Evolutionary conservation across 2,329 filamentous ascomycete genomes (phyloP).

Genomic region (Tothia fuscella): DNA sequence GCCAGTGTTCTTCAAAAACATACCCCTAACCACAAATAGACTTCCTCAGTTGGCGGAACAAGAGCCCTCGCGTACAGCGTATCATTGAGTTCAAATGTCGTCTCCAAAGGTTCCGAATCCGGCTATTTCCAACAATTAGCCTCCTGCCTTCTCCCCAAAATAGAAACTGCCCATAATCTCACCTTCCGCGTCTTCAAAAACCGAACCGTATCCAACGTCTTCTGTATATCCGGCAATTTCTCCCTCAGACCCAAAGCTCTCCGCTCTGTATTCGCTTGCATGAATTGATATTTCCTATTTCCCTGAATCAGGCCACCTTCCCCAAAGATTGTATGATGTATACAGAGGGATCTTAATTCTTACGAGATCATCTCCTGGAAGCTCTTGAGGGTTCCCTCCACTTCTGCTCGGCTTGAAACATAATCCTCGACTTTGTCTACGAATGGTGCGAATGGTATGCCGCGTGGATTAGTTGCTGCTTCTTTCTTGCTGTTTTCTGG

Average conservation of each 20-base stretch:
- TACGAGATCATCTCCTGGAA: slow-evolving; percentile 94
- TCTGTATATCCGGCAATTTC: slow-evolving; percentile 94
- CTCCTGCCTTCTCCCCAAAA: slow-evolving; percentile 19
- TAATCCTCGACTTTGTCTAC: slow-evolving; percentile 85
- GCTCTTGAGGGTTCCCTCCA: slow-evolving; percentile 67
- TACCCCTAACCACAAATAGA: slow-evolving; percentile 94
- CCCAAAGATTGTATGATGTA: not conserved
- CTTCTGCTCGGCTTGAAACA: slow-evolving; percentile 63
- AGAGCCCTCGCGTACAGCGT: slow-evolving; percentile 84
- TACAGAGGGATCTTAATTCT: slow-evolving; percentile 13
- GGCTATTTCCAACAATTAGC: slow-evolving; percentile 19
- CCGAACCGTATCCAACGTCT: slow-evolving; percentile 82
- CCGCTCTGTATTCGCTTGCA: slow-evolving; percentile 87
- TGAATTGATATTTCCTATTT: slow-evolving; percentile 94
- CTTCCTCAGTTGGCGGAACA: slow-evolving; percentile 73
- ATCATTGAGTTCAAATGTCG: slow-evolving; percentile 93
- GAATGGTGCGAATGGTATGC: slow-evolving; percentile 74
- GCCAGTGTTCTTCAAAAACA: slow-evolving; percentile 18
- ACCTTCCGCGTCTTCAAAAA: slow-evolving; percentile 73
- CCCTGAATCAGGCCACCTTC: not conserved
- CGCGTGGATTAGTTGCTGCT: slow-evolving; percentile 60
- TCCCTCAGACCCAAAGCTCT: slow-evolving; percentile 72
- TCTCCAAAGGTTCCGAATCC: slow-evolving; percentile 61
- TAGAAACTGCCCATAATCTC: slow-evolving; percentile 22
- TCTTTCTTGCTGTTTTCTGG: no score